Evolutionary conservation across 2,329 filamentous ascomycete species (phyloP).

Genomic region (Cryoendolithus antarcticus): DNA sequence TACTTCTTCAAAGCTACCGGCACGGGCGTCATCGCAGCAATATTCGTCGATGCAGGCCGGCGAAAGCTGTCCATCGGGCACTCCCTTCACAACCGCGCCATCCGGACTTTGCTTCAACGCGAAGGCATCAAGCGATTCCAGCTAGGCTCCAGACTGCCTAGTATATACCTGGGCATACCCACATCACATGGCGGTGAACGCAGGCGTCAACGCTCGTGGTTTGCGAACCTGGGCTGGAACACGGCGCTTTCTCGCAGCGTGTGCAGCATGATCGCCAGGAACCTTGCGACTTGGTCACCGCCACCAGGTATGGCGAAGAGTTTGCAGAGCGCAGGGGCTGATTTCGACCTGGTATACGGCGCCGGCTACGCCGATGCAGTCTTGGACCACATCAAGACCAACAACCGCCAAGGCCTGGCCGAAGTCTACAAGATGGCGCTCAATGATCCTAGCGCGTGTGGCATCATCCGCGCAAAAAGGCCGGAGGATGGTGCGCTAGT

Average conservation of each 20-base stretch:
- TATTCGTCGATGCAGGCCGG: conserved; percentile 82
- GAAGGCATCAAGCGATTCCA: conserved; percentile 67
- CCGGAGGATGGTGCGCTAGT: conserved; percentile 55
- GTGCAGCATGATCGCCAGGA: conserved; percentile 61
- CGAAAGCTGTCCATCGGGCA: conserved; percentile 82
- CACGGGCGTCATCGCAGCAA: conserved; percentile 64
- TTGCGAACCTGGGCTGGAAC: conserved; percentile 83
- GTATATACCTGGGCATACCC: conserved; percentile 77
- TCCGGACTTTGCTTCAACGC: conserved; percentile 60
- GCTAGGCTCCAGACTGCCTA: conserved; percentile 67
- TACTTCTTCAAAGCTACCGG: conserved; percentile 62
- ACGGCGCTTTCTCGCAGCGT: conserved; percentile 50
- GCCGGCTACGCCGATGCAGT: conserved; percentile 63
- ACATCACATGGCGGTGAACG: conserved; percentile 49
- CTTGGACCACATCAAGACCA: conserved; percentile 59
- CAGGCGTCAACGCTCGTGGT: conserved; percentile 61
- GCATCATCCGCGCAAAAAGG: conserved; percentile 71
- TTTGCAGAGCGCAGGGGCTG: conserved; percentile 58
- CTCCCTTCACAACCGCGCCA: conserved; percentile 74
- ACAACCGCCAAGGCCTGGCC: conserved; percentile 63
- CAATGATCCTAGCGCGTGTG: conserved; percentile 57
- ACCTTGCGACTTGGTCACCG: conserved; percentile 59
- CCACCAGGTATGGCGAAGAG: conserved; percentile 66
- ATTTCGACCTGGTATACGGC: conserved; percentile 74
- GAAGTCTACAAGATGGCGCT: conserved; percentile 71